Evolutionary conservation across 257 asterid genomes (phyloP).

Genomic region (Fraxinus anomala): DNA sequence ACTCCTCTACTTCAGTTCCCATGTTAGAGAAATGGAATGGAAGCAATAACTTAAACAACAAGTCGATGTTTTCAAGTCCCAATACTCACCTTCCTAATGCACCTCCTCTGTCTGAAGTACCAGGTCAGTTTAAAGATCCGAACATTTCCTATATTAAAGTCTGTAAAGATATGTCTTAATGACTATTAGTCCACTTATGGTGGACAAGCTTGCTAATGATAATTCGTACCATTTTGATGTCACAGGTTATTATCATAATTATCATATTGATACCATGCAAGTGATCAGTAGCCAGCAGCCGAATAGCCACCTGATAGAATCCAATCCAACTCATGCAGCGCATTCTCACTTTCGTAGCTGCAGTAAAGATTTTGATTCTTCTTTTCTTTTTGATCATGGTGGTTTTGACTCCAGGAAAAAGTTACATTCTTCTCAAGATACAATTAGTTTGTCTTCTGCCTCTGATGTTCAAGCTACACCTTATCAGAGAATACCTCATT

Average conservation of each 20-base stretch:
- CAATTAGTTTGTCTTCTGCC: constrained; percentile 24
- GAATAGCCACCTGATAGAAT: constrained; percentile 23
- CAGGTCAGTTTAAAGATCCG: constrained; percentile 38
- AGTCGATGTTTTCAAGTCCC: constrained; percentile 33
- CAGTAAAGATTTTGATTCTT: constrained; percentile 36
- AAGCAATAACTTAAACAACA: constrained; percentile 33
- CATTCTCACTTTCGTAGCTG: constrained; percentile 33
- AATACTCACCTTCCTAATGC: constrained; percentile 27
- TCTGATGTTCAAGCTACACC: constrained; percentile 29
- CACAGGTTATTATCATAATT: constrained; percentile 35
- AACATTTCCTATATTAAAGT: constrained; percentile 33
- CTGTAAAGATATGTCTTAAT: constrained; percentile 37
- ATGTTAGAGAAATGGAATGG: constrained; percentile 41
- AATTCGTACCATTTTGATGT: constrained; percentile 38
- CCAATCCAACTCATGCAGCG: constrained; percentile 29
- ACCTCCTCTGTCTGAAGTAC: constrained; percentile 48
- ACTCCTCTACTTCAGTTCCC: constrained; percentile 42
- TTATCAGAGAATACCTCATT: constrained; percentile 26
- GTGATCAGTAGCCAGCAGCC: constrained; percentile 33
- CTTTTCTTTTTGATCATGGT: constrained; percentile 37
- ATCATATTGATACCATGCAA: constrained; percentile 31
- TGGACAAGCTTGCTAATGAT: constrained; percentile 35
- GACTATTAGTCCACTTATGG: constrained; percentile 30
- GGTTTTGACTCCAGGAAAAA: constrained; percentile 32
- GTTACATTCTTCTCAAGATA: constrained; percentile 35